These are phyloP conservation scores for Pestalotiopsis sp. DNA, from an alignment of 2,329 filamentous ascomycete species.

Conservation along the genomic window DNA sequence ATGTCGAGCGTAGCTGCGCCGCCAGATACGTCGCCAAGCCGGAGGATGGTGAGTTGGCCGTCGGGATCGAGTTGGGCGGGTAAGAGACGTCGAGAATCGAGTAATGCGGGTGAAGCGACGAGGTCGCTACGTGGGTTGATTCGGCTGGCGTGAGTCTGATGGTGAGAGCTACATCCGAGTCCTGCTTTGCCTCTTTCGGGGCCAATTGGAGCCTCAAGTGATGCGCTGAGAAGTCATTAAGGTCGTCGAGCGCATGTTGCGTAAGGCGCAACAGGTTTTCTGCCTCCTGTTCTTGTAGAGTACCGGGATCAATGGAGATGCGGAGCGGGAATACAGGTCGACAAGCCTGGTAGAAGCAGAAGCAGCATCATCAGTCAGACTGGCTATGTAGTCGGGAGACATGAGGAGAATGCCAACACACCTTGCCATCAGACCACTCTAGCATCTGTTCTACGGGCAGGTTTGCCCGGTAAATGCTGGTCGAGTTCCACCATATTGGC, in stretches of 20 bases:
- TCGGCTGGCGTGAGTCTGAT: slow-evolving; percentile 71
- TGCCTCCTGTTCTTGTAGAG: slow-evolving; percentile 67
- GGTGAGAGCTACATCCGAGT: slow-evolving; percentile 62
- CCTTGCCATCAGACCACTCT: slow-evolving; percentile 88
- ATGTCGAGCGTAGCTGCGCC: slow-evolving; percentile 74
- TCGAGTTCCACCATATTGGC: slow-evolving; percentile 96
- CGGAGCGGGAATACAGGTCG: slow-evolving; percentile 85
- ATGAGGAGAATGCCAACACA: slow-evolving; percentile 36
- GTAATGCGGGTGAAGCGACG: slow-evolving; percentile 69
- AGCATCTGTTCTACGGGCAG: slow-evolving; percentile 86
- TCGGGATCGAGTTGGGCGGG: slow-evolving; percentile 67
- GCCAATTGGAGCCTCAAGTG: slow-evolving; percentile 72
- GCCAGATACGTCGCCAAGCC: slow-evolving; percentile 78
- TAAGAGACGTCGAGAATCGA: slow-evolving; percentile 80
- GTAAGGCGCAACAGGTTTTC: slow-evolving; percentile 77
- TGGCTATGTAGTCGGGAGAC: slow-evolving; percentile 1
- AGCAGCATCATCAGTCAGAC: slow-evolving; percentile 7
- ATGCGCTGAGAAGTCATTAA: slow-evolving; percentile 84
- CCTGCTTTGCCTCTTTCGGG: slow-evolving; percentile 23
- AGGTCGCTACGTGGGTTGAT: slow-evolving; percentile 48
- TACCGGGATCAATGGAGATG: slow-evolving; percentile 74
- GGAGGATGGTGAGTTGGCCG: slow-evolving; percentile 70
- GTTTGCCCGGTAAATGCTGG: slow-evolving; percentile 84
- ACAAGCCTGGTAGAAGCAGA: slow-evolving; percentile 65
- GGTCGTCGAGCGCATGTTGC: slow-evolving; percentile 82